These are phyloP conservation scores for Irpex sp. DNA, from an alignment of 1,284 basidiomycete species.

Conservation along the genomic window DNA sequence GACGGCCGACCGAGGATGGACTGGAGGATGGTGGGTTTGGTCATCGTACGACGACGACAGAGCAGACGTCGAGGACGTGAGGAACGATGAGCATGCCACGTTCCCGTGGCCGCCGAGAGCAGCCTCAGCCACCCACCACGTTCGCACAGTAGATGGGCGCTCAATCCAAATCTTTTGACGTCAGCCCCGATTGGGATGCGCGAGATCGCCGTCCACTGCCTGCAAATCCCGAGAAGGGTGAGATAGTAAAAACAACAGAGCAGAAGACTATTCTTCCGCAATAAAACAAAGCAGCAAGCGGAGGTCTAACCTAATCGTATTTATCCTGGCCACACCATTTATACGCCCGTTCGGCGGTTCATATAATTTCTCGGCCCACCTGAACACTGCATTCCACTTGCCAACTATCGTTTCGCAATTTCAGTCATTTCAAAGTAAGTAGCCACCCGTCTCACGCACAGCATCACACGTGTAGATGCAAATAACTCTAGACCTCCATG, in stretches of 20 bases:
- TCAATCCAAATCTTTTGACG: slow-evolving; percentile 1
- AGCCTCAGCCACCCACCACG: slow-evolving; percentile 3
- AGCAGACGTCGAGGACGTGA: slow-evolving; percentile 9
- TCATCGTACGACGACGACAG: slow-evolving; percentile 29
- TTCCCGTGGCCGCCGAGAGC: slow-evolving; percentile 4
- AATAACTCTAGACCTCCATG: no score
- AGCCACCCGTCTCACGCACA: no score
- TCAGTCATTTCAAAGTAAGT: no score
- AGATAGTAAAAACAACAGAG: no score
- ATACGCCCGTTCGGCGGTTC: no score
- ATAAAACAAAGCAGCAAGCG: neutral
- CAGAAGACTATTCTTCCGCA: neutral
- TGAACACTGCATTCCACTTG: no score
- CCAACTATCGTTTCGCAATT: no score
- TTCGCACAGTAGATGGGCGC: neutral
- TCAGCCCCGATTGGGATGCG: slow-evolving; percentile 2
- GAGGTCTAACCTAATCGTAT: no score
- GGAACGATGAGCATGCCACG: slow-evolving; percentile 14
- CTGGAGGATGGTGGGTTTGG: slow-evolving; percentile 56
- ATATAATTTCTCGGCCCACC: no score
- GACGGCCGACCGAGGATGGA: slow-evolving; percentile 51
- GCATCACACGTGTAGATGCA: no score
- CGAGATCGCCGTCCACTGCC: neutral
- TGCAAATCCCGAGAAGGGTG: neutral
- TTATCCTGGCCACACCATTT: no score